Percentiles rank a stretch among this genome's conserved stretches.
These are phyloP conservation scores for Melocanna baccifera DNA, from an alignment of 176 grass and related monocot genomes.

Conservation along the genomic window DNA sequence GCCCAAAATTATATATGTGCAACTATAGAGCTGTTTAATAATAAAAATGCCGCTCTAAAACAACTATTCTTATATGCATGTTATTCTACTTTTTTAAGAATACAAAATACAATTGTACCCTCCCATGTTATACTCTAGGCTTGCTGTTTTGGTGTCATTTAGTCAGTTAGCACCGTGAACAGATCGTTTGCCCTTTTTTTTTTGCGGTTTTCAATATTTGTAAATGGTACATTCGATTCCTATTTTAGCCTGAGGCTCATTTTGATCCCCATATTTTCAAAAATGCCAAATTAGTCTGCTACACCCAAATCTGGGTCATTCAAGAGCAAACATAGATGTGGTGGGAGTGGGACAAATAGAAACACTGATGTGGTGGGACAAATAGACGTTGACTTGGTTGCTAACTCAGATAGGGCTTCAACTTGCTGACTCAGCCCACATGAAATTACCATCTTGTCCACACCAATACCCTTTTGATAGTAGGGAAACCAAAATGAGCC, in stretches of 20 bases:
- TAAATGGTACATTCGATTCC: neutral
- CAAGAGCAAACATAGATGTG: neutral
- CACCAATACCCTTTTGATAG: neutral
- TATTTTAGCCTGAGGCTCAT: neutral
- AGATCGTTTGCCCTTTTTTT: neutral
- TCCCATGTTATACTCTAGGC: neutral
- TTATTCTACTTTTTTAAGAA: neutral
- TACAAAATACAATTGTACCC: neutral
- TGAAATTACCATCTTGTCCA: conserved; percentile 17
- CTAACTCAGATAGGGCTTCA: neutral
- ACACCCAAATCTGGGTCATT: neutral
- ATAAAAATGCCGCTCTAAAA: neutral
- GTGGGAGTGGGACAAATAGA: neutral
- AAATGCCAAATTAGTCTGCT: neutral
- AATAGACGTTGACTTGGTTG: neutral
- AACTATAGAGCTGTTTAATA: neutral
- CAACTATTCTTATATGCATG: neutral
- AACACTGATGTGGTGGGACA: too few species aligned
- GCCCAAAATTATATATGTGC: neutral
- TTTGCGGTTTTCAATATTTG: neutral
- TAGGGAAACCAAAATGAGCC: neutral
- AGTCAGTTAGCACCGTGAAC: neutral
- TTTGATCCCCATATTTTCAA: neutral
- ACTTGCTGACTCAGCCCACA: neutral
- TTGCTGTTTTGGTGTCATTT: neutral